phyloP scores from a whole-genome alignment of 768 basidiomycete genomes.

The Russula abietina region DNA sequence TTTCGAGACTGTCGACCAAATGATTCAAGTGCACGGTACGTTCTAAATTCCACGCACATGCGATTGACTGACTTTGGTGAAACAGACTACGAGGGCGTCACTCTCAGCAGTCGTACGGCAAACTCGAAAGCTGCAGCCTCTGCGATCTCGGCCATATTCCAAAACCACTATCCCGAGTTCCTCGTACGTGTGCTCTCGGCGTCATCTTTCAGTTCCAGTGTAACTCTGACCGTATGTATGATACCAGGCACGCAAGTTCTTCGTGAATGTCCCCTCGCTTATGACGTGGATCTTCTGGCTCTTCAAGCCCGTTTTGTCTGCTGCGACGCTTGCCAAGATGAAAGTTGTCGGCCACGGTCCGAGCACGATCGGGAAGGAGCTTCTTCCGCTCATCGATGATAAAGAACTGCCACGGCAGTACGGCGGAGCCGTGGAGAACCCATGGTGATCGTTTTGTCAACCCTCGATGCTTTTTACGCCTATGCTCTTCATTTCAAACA shows the following conservation, averaged over 20 bases:
- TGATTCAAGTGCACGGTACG: conserved; percentile 26
- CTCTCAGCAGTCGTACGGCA: conserved; percentile 56
- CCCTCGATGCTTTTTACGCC: background rate
- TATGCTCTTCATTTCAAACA: background rate
- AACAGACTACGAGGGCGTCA: conserved; percentile 71
- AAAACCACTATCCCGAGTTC: conserved; percentile 73
- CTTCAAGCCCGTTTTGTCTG: conserved; percentile 68
- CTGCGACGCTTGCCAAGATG: conserved; percentile 78
- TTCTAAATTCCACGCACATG: background rate
- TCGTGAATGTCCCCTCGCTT: conserved; percentile 72
- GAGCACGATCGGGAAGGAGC: conserved; percentile 51
- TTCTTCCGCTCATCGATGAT: conserved; percentile 50
- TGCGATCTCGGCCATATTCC: conserved; percentile 69
- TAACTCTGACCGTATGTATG: background rate
- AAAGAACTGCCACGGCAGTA: conserved; percentile 62
- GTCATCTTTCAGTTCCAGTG: background rate
- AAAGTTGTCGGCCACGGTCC: conserved; percentile 62
- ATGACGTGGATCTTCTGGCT: conserved; percentile 81
- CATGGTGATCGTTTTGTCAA: conserved; percentile 31
- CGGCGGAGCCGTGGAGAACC: conserved; percentile 58
- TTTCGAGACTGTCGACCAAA: conserved; percentile 53
- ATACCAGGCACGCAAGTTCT: conserved; percentile 63
- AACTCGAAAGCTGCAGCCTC: conserved; percentile 74
- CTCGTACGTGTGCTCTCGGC: conserved; percentile 41
- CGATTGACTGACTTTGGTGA: background rate